Percentiles rank a stretch among this genome's conserved stretches.
phyloP scores from a whole-genome alignment of 495 filamentous ascomycete genomes.

The Sordaria brevicollis region DNA sequence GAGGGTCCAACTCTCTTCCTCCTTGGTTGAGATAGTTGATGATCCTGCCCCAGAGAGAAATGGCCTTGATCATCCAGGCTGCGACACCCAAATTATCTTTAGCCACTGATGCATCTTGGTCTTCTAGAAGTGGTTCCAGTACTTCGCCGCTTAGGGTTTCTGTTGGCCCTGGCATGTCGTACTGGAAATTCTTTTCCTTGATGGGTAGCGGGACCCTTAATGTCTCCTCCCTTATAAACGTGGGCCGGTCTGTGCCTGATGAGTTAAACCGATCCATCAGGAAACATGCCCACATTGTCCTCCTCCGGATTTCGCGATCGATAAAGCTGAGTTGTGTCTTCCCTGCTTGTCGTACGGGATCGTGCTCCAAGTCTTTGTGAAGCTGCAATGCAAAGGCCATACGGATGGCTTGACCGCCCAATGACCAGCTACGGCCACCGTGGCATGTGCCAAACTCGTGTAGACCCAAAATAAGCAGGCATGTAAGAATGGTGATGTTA shows the following conservation, averaged over 20 bases:
- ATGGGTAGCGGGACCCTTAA: conserved; percentile 86
- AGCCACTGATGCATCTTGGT: conserved; percentile 54
- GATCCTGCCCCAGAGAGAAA: conserved; percentile 82
- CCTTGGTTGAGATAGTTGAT: conserved; percentile 87
- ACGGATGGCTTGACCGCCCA: conserved; percentile 85
- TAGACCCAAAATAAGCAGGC: conserved; percentile 75
- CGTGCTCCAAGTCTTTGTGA: conserved; percentile 85
- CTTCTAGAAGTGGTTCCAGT: conserved; percentile 51
- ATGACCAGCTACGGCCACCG: conserved; percentile 89
- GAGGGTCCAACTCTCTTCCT: conserved; percentile 68
- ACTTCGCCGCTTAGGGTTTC: conserved; percentile 73
- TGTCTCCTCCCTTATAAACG: conserved; percentile 81
- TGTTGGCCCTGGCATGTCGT: conserved; percentile 82
- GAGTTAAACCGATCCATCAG: conserved; percentile 97
- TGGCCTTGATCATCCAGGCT: conserved; percentile 79
- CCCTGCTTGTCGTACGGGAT: conserved; percentile 58
- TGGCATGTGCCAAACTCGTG: conserved; percentile 97
- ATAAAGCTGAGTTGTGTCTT: conserved; percentile 72
- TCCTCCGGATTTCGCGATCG: conserved; percentile 81
- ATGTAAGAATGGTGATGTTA: conserved; percentile 90
- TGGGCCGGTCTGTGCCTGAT: conserved; percentile 86
- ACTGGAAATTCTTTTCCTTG: conserved; percentile 79
- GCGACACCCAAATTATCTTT: conserved; percentile 88
- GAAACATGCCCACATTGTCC: conserved; percentile 97
- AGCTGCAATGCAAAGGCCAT: conserved; percentile 96